phyloP scores from a whole-genome alignment of 2,329 filamentous ascomycete genomes.

The Cladosporium sphaerospermum region DNA sequence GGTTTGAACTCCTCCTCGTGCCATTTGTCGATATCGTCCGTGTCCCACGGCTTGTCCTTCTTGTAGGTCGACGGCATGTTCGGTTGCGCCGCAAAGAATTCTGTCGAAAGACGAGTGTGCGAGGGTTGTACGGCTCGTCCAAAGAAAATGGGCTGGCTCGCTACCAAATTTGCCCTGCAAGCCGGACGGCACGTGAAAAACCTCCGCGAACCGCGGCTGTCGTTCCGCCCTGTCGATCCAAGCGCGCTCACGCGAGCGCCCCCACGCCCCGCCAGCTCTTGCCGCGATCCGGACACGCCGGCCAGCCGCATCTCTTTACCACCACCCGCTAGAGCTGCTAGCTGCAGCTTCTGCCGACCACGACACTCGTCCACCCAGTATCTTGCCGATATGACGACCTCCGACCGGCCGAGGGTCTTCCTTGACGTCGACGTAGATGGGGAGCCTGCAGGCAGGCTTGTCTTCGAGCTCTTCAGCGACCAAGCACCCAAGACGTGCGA shows the following conservation, averaged over 20 bases:
- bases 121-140: background rate
- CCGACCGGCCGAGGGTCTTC: conserved; percentile 34
- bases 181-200: background rate
- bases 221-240: background rate
- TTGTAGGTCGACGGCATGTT: conserved; percentile 84
- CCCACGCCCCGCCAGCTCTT: background rate
- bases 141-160: background rate
- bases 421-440: conserved; percentile 37
- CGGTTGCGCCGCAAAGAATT: background rate
- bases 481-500: conserved; percentile 41
- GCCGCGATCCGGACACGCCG: background rate
- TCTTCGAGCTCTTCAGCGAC: conserved; percentile 42
- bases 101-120: background rate
- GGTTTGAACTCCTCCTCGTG: conserved; percentile 80
- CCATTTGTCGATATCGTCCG: conserved; percentile 96
- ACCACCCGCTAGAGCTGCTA: background rate
- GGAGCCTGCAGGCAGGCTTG: conserved; percentile 37
- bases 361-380: background rate
- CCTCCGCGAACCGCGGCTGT: background rate
- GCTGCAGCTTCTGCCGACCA: background rate
- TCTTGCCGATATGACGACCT: background rate
- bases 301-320: background rate
- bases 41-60: conserved; percentile 89
- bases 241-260: background rate
- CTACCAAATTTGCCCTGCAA: background rate